phyloP scores from a whole-genome alignment of 1,284 basidiomycete genomes.

The Fomitopsis betulina region DNA sequence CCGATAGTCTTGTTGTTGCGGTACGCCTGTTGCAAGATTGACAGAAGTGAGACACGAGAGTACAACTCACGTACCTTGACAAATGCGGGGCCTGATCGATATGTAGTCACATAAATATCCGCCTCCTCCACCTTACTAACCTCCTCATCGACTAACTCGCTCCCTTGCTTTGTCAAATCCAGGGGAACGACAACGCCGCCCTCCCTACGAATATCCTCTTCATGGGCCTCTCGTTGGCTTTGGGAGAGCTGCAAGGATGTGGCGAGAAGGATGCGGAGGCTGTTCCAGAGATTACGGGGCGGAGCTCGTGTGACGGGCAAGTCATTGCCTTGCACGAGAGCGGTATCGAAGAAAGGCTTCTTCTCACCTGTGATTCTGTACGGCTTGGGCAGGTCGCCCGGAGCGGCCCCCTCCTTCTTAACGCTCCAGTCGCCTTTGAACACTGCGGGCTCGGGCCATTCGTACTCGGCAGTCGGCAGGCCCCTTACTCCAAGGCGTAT shows the following conservation, averaged over 20 bases:
- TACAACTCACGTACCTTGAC: conserved; percentile 40
- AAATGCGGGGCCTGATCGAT: conserved; percentile 64
- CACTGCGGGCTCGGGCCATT: conserved; percentile 67
- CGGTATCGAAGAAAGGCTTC: conserved; percentile 39
- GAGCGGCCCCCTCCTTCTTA: conserved; percentile 9
- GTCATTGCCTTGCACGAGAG: conserved; percentile 19
- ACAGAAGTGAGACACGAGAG: neutral
- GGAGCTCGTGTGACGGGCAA: conserved; percentile 15
- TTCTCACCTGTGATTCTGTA: conserved; percentile 36
- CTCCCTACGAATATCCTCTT: conserved; percentile 49
- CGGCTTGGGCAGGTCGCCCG: conserved; percentile 15
- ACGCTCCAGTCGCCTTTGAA: conserved; percentile 27
- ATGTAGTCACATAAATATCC: conserved; percentile 69
- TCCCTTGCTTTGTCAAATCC: conserved; percentile 15
- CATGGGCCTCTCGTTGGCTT: conserved; percentile 48
- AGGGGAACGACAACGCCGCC: conserved; percentile 50
- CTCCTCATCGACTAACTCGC: conserved; percentile 31
- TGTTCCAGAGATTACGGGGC: conserved; percentile 37
- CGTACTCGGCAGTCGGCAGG: conserved; percentile 57
- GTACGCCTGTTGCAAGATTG: conserved; percentile 43
- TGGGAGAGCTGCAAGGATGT: conserved; percentile 46
- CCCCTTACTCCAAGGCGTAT: conserved; percentile 56
- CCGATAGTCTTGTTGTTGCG: conserved; percentile 62
- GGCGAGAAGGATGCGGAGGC: conserved; percentile 56
- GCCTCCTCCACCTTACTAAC: conserved; percentile 38